Percentiles rank a stretch among this genome's conserved stretches.
Evolutionary conservation across 2,329 filamentous ascomycete genomes (phyloP).

Genomic region (Exophiala oligosperma): DNA sequence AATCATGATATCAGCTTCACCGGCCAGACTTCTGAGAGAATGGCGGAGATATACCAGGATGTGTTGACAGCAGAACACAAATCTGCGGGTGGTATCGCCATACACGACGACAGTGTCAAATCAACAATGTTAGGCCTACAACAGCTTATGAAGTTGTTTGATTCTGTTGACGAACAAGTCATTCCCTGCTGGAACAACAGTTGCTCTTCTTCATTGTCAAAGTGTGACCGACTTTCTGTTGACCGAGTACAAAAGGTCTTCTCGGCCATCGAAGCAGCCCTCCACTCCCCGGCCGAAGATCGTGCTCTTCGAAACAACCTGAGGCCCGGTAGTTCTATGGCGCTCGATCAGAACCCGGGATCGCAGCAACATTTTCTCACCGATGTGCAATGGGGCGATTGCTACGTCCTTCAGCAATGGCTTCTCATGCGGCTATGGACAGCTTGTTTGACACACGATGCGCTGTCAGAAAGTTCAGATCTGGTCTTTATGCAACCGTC

Average conservation of each 20-base stretch:
- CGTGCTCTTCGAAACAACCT: no score
- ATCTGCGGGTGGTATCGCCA: neutral
- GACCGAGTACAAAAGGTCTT: neutral
- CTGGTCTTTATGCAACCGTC: slow-evolving; percentile 2
- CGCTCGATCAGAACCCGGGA: neutral
- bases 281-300: neutral
- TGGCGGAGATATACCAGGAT: slow-evolving; percentile 2
- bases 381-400: slow-evolving; percentile 7
- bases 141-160: slow-evolving; percentile 11
- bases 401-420: slow-evolving; percentile 10
- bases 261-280: neutral
- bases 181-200: slow-evolving; percentile 10
- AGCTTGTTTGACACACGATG: slow-evolving; percentile 8
- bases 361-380: neutral
- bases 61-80: neutral
- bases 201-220: neutral
- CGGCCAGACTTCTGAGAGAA: slow-evolving; percentile 3
- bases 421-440: slow-evolving; percentile 6
- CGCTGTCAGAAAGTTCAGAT: neutral
- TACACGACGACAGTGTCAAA: slow-evolving; percentile 4
- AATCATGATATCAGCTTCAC: slow-evolving; percentile 7
- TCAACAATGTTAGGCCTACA: slow-evolving; percentile 1
- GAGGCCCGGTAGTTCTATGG: neutral
- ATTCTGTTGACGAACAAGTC: slow-evolving; percentile 7
- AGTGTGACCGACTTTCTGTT: neutral